These are phyloP conservation scores for Exophiala spinifera DNA, from an alignment of 2,329 filamentous ascomycete species.

Conservation along the genomic window DNA sequence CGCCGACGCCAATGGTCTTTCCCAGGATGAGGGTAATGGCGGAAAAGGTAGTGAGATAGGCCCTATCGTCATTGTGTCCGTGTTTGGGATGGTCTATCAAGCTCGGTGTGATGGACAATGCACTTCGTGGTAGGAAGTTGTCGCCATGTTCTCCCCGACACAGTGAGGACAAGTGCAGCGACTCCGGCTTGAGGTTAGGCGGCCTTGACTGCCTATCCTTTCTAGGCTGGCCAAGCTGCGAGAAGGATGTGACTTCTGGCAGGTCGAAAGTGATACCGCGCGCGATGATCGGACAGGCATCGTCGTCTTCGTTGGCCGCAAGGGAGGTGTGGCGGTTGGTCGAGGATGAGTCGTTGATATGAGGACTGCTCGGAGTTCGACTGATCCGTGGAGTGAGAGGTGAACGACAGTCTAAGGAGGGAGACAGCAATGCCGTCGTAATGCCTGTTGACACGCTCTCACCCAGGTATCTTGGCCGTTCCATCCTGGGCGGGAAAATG, in stretches of 20 bases:
- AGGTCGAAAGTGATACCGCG: not conserved
- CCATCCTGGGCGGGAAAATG: slow-evolving; percentile 7
- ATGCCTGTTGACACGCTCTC: slow-evolving; percentile 7
- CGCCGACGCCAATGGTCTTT: slow-evolving; percentile 40
- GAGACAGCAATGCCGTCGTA: slow-evolving; percentile 8
- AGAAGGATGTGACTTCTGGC: not conserved
- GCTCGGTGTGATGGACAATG: slow-evolving; percentile 14
- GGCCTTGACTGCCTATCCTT: slow-evolving; percentile 4
- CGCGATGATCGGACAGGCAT: not conserved
- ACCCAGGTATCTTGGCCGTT: slow-evolving; percentile 13
- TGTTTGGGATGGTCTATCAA: slow-evolving; percentile 10
- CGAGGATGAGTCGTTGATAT: not conserved
- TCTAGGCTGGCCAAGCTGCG: not conserved
- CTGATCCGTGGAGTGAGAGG: slow-evolving; percentile 10
- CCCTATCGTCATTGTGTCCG: not conserved
- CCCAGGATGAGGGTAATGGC: slow-evolving; percentile 37
- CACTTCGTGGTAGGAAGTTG: slow-evolving; percentile 14
- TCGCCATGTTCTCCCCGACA: not conserved
- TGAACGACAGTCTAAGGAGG: slow-evolving; percentile 3
- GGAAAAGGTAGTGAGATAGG: slow-evolving; percentile 23
- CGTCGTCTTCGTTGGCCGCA: not conserved
- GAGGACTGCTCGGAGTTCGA: slow-evolving; percentile 4
- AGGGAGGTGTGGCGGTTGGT: not conserved
- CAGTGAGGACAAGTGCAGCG: slow-evolving; percentile 3
- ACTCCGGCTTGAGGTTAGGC: slow-evolving; percentile 8